Evolutionary conservation across 2,329 filamentous ascomycete species (phyloP), one percentile per base, ranked within the genome.

Genomic region (Penicillium psychrosexuale): DNA sequence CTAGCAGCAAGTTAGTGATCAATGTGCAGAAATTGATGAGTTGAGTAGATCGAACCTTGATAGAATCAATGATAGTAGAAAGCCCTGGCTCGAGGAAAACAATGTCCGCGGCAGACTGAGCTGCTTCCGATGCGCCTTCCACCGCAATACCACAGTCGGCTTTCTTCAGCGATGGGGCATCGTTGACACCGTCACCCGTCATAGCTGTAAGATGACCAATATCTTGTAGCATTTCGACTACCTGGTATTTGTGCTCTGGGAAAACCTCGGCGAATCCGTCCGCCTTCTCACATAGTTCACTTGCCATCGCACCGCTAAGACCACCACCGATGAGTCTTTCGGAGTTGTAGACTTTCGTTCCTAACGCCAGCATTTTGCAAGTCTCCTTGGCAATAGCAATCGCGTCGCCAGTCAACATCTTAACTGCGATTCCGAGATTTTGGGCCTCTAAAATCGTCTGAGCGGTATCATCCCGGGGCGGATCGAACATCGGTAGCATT

Each of bases 391-490:
- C 88, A 64, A 90, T 91, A 60, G 88, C 87, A 65, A 90, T 86
- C 56, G 88, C 88, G 71, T 90, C 88, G 79, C 88, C 88, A 70
- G 88, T 91, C 70, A 90, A 79, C 88, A 90, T 90, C 80, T 90
- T 90, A 59, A 91, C 87, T 57, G 84, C 85, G 30, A 91, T 86
- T 74, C 88, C 88, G 45, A 90, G 83, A 66, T 87, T 83, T 70
- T 89, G 85, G 53, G 88, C 87, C 76, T 90, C 87, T 63, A 86
- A 77, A 66, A 90, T 90, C 51, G 88, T 90, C 73, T 89, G 86
- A 45, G 87, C 88, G 38, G 88, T 91, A 74, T 91, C 88, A 65
- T 89, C 86, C 75, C 88, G 86, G 39, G 88, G 88, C 61, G 88
- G 88, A 73, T 91, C 88, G 76, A 91, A 91, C 85, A 91, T 89